These are phyloP conservation scores for Glarea lozoyensis DNA, from an alignment of 495 filamentous ascomycete species.

Conservation along the genomic window DNA sequence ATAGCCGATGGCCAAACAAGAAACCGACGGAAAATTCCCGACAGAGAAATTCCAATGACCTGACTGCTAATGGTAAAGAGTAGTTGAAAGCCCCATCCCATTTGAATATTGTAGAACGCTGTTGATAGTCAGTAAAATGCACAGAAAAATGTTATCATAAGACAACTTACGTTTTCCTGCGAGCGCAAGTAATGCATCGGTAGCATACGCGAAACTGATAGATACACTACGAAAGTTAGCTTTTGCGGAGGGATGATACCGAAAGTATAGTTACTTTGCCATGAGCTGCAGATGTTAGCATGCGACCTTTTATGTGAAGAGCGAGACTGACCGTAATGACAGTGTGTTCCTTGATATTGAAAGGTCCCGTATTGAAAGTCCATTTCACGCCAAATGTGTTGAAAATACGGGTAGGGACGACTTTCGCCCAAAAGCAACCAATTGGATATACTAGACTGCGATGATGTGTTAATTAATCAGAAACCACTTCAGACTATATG, in stretches of 20 bases:
- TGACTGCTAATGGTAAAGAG: conserved; percentile 61
- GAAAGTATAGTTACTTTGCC: conserved; percentile 55
- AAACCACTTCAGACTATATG: conserved; percentile 29
- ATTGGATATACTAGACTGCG: conserved; percentile 16
- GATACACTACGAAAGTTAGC: no score
- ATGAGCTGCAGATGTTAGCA: conserved; percentile 50
- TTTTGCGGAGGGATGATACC: no score
- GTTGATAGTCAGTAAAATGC: conserved; percentile 15
- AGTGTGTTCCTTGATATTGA: conserved; percentile 73
- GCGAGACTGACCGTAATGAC: conserved; percentile 68
- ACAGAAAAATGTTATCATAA: conserved; percentile 26
- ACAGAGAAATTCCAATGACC: conserved; percentile 62
- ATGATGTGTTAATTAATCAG: conserved; percentile 33
- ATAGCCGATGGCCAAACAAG: conserved; percentile 60
- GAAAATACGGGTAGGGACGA: conserved; percentile 43
- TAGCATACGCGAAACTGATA: conserved; percentile 34
- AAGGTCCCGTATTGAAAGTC: conserved; percentile 60
- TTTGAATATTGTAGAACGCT: conserved; percentile 61
- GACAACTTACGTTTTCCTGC: conserved; percentile 21
- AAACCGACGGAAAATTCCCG: conserved; percentile 57
- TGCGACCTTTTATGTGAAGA: conserved; percentile 24
- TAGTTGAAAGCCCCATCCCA: conserved; percentile 58
- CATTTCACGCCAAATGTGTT: conserved; percentile 44
- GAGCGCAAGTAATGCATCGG: conserved; percentile 37
- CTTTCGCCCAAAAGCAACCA: conserved; percentile 16